Evolutionary conservation across 768 basidiomycete species (phyloP).

Genomic region (Tricholomella constricta): DNA sequence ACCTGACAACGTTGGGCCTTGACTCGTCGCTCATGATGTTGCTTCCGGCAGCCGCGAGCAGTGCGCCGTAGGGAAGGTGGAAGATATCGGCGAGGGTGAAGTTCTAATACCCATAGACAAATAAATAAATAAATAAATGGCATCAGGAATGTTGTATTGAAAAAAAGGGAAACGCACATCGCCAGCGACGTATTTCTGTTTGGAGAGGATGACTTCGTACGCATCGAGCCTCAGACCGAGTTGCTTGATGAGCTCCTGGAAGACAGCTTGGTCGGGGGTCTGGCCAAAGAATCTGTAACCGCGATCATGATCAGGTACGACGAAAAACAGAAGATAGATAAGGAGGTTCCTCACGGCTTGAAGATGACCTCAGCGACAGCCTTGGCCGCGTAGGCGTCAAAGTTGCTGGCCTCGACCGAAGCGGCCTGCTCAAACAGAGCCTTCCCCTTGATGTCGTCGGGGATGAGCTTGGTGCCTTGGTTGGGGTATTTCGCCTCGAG

Average conservation of each 20-base stretch:
- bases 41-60: conserved; percentile 17
- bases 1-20: conserved; percentile 19
- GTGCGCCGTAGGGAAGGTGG: conserved; percentile 20
- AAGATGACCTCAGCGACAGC: conserved; percentile 53
- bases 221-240: conserved; percentile 45
- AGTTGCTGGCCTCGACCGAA: conserved; percentile 55
- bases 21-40: conserved; percentile 8
- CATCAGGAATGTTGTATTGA: neutral
- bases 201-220: conserved; percentile 55
- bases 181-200: conserved; percentile 58
- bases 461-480: conserved; percentile 54
- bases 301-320: neutral
- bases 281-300: conserved; percentile 6
- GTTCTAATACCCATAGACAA: neutral
- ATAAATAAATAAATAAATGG: neutral
- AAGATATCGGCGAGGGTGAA: conserved; percentile 21
- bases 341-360: conserved; percentile 39
- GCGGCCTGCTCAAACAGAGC: conserved; percentile 50
- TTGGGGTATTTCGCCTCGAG: conserved; percentile 53
- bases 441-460: conserved; percentile 42
- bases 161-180: conserved; percentile 35
- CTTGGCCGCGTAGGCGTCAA: conserved; percentile 40
- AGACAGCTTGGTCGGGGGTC: conserved; percentile 13
- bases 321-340: too few relatives aligned
- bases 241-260: conserved; percentile 26